Evolutionary conservation across 768 basidiomycete species (phyloP), one percentile per base, ranked within the genome.

Genomic region (Russula olivacea): DNA sequence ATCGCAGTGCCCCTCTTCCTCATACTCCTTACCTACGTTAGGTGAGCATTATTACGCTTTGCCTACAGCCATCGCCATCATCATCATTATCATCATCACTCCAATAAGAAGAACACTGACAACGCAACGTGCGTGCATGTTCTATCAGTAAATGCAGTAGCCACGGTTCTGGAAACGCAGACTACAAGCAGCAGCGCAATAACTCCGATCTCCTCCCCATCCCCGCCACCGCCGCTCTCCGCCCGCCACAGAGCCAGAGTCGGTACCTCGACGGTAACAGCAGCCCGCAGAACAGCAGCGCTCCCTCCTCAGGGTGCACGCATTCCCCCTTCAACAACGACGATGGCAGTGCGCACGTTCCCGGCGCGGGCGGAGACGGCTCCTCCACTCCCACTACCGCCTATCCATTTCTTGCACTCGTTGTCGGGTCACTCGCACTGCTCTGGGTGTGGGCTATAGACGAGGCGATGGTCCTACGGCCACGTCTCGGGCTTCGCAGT

Each of bases 371-470:
- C 17, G 25, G 30, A 5, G 30, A 7, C 7, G 38, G 14, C 17
- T 17, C 19, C 19, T 12, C 19, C 14, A 9, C 21, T 54, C 25
- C 19, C 12, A 9, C 21, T 17, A 15, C 32, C 43, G 19, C 48
- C 4, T 19, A 36, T 34, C 63, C 48, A 2, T 23, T 36, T 34
- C 63, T 48, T 1, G 25, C 14, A 19, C 23, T 64, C 15, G n/a
- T 25, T 17, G 12, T 56, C 6, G 49, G 63, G 25, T 17, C 51
- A 3, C 23, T 60, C 11, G 40, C 48, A 2, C 41, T 64, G 48
- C 53, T 64, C 19, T 64, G 63, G 63, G 23, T 47, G 23, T 60
- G 58, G 52, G 9, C 55, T 3, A 21, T 56, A 32, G 63, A 64
- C 12, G 58, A 28, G 11, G 47, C 25, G 21, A 23, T 21, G 34